Evolutionary conservation across 257 asterid genomes (phyloP), one percentile per base, ranked within the genome.

Genomic region (Lantana camara): DNA sequence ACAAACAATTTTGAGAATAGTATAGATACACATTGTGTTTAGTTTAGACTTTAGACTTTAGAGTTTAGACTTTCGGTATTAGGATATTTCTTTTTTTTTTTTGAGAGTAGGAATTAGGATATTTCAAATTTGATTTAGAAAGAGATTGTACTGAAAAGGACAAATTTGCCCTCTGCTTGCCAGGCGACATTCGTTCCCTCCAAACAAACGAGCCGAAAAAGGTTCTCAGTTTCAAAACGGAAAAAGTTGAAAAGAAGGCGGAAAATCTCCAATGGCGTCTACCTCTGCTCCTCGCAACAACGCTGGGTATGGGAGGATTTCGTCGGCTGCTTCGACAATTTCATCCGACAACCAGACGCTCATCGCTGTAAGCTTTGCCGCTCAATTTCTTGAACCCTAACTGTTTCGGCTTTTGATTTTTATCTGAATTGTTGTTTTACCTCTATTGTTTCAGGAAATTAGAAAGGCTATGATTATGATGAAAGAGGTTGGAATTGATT

Each of bases 401-500:
- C 55, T 16, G 7, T 46, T 47, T 50, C 63, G 4, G 9, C 44
- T 8, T 0, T 19, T 17, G n/a, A 24, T 9, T 32, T 62, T 41
- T 61, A 23, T 16, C 16, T 55, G 29, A 15, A 30, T 8, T 22
- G 11, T 35, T 9, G n/a, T 3, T 64, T 57, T 60, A 40, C 38
- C 9, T 12, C 23, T 14, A 66, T 60, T 57, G 30, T 66, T 59
- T 64, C 83, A 90, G 99, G 97, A 94, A 59, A 87, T 94, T 41
- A 80, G 95, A 79, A 90, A 67, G 71, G 78, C 85, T 41, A 42
- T 82, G 38, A 49, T 38, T 34, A 66, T 73, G 85, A 84, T 90
- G 91, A 90, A 79, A 72, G 96, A 88, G 4, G 60, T 80, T 19
- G 97, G 92, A 3, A 86, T 94, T 30, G 89, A 84, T 68, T 76